phyloP scores from a whole-genome alignment of 176 grass and related monocot species.

The Zoysia japonica region DNA sequence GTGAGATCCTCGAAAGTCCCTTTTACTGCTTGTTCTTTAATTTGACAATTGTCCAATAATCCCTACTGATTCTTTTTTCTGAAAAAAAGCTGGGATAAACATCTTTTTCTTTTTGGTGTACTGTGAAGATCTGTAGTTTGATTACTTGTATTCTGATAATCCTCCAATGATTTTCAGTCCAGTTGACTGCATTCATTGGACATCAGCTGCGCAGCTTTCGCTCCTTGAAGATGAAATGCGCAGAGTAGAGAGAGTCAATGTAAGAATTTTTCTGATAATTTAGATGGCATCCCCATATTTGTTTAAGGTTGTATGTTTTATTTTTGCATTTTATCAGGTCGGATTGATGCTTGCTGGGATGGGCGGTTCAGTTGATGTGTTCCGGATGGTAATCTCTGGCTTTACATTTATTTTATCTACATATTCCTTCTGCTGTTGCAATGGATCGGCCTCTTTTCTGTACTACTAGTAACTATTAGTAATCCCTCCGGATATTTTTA shows the following conservation, averaged over 20 bases:
- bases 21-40: conserved; percentile 1
- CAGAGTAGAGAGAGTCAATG: conserved; percentile 91
- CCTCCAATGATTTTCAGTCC: conserved; percentile 60
- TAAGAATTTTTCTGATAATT: conserved; percentile 44
- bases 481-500: neutral
- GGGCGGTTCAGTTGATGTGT: conserved; percentile 83
- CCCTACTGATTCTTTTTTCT: neutral
- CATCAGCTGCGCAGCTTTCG: conserved; percentile 86
- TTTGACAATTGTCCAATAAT: neutral
- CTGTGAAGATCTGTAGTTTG: neutral
- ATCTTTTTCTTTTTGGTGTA: neutral
- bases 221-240: conserved; percentile 99
- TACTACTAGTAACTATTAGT: neutral
- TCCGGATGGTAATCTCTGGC: conserved; percentile 74
- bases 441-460: conserved; percentile 16
- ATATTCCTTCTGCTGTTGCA: neutral
- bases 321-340: conserved; percentile 65
- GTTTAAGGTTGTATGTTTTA: neutral
- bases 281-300: neutral
- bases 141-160: conserved; percentile 35
- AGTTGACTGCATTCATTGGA: conserved; percentile 99
- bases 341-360: conserved; percentile 96
- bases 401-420: neutral
- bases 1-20: conserved; percentile 34
- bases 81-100: neutral